Base-by-base conservation (phyloP, 2,329 filamentous ascomycete species). In the Alternaria sp. region DNA sequence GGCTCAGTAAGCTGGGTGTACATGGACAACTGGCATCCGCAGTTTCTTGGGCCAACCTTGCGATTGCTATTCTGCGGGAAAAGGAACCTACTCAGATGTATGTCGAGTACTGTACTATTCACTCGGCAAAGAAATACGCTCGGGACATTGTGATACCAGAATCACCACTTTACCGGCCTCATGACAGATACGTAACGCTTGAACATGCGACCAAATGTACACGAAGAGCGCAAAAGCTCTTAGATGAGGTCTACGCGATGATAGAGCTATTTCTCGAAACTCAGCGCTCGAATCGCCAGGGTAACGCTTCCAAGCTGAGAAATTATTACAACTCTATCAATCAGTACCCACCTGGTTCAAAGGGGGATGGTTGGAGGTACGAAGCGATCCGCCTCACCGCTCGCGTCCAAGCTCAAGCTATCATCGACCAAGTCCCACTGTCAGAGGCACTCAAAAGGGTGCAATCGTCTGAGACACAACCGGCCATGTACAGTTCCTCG, bases 91-190 rank as follows among this genome's bases (percentile, higher is more conserved):
- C 52, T 5, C 7, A 49, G 5, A 67, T 75, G n/a, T 79, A 78
- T 57, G 20, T 54, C 11, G 67, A 75, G 16, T 74, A 72, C 43
- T 71, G 65, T 49, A n/a, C 60, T 6, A 42, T 62, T 8, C 51
- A 56, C 5, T 67, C 65, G 28, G 30, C 47, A 0, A 70, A 52
- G 11, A 48, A n/a, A 14, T 70, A 75, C 26, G 57, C 59, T 6
- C 44, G 51, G 18, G 69, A 60, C 3, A 67, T 64, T 7, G 68
- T 64, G 4, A 63, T 78, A 30, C 78, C 78, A 0, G 77, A 79
- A 41, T 79, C 76, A 2, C 78, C 78, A 6, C 59, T 80, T 0
- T 79, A 73, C 55, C 71, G 67, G 38, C 76, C 77, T 7, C 68
- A 69, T 12, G 42, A 24, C 0, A 65, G 61, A 6, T 78, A 74